Evolutionary conservation across 148 eudicot genomes (phyloP), one percentile per base, ranked within the genome.

Genomic region (Mesembryanthemum crystallinum): DNA sequence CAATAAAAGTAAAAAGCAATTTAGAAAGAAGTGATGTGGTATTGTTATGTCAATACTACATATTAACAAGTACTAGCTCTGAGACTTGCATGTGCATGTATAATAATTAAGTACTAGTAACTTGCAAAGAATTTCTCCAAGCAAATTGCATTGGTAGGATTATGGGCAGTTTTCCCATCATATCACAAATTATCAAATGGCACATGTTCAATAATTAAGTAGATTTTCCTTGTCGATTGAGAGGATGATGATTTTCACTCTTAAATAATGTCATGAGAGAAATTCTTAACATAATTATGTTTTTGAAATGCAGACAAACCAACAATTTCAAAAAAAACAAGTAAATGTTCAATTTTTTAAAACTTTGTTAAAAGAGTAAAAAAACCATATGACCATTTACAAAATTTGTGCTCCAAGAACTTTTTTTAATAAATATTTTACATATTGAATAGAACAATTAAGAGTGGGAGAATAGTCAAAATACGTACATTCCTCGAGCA

Each of bases 111-210:
- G 60, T 21, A 51, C n/a, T n/a, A n/a, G 62, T 74, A 52, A 49
- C 69, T 47, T 63, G 77, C 69, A 74, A 74, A 74, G 20, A 14
- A 74, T 63, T 74, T 74, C 59, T 74, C 45, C 32, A 63, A 63
- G 43, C 55, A 62, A 62, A 15, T 64, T 47, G 37, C n/a, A n/a
- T n/a, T n/a, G n/a, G n/a, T 62, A 2, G 5, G 17, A 21, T 47
- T 61, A 60, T 39, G 24, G 30, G 18, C 21, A n/a, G 62, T 69
- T 55, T 74, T 74, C 18, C 39, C 77, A 63, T 52, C 63, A 71
- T 71, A 5, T 15, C 35, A 54, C 8, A 10, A 30, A 64, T 65
- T 64, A 14, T 68, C 69, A 74, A 45, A 20, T 64, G 51, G 71
- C 77, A 52, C 70, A 74, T 64, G 55, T 49, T 49, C 64, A 64